Conservation (phyloP, 306 rosid genomes). For the Herpetospermum pedunculosum region DNA sequence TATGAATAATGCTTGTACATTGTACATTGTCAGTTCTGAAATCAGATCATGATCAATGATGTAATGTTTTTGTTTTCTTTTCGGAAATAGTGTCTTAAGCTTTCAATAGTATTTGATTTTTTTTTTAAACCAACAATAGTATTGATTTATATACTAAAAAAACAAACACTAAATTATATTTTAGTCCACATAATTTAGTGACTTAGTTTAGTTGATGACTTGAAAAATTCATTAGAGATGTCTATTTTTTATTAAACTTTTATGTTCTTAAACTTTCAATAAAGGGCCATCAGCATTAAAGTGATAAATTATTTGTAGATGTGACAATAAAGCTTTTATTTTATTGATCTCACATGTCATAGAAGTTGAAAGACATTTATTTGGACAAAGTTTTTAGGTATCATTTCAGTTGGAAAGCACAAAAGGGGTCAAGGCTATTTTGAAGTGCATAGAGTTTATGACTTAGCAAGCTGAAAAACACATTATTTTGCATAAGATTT, state of each 20-base stretch:
- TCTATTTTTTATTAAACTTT: background rate
- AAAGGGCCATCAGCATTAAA: background rate
- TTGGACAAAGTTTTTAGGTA: background rate
- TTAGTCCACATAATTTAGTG: background rate
- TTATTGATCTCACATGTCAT: background rate
- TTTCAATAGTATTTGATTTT: background rate
- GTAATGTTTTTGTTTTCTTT: slow-evolving; percentile 28
- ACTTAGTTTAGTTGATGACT: background rate
- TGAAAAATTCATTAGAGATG: background rate
- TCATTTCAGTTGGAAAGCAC: no score
- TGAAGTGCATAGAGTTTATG: no score
- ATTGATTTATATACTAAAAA: background rate
- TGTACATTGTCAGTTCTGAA: slow-evolving; percentile 27
- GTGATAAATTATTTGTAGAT: background rate
- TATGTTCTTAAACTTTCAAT: background rate
- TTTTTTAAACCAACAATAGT: no score
- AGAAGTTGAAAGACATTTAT: background rate
- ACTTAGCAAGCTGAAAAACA: no score
- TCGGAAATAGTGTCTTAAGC: background rate
- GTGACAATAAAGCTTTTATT: background rate
- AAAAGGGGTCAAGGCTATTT: no score
- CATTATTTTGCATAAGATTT: no score
- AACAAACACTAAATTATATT: background rate
- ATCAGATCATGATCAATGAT: slow-evolving; percentile 38
- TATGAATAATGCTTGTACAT: slow-evolving; percentile 48